Conservation (phyloP, 2,329 filamentous ascomycete species). For the Onygenales sp. region DNA sequence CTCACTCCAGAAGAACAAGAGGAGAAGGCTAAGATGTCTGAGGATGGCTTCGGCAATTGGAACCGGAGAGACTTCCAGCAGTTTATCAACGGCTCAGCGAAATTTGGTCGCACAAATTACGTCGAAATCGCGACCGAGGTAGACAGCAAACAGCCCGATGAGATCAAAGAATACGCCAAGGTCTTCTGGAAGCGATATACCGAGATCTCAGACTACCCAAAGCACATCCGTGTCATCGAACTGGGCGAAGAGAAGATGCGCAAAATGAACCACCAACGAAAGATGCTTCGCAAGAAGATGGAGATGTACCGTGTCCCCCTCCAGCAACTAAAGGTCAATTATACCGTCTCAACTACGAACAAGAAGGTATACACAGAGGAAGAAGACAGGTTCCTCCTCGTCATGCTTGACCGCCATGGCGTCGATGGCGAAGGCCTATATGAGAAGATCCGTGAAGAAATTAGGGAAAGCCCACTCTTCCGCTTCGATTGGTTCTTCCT, state of each 20-base stretch:
- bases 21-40: conserved; percentile 72
- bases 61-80: conserved; percentile 97
- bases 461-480: conserved; percentile 88
- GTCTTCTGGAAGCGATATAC: conserved; percentile 94
- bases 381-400: conserved; percentile 89
- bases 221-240: conserved; percentile 82
- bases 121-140: conserved; percentile 79
- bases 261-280: conserved; percentile 84
- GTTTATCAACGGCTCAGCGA: conserved; percentile 90
- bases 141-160: conserved; percentile 75
- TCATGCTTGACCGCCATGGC: conserved; percentile 85
- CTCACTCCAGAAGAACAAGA: conserved; percentile 82
- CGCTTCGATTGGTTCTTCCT: conserved; percentile 99
- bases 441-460: conserved; percentile 93
- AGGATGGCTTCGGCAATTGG: conserved; percentile 86
- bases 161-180: conserved; percentile 86
- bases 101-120: conserved; percentile 80
- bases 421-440: conserved; percentile 85
- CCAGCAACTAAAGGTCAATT: conserved; percentile 97
- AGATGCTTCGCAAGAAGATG: conserved; percentile 92
- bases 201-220: conserved; percentile 80
- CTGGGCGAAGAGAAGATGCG: conserved; percentile 83
- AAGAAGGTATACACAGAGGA: conserved; percentile 99
- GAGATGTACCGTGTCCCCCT: conserved; percentile 92
- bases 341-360: conserved; percentile 97